A percentile compares a stretch with the other conserved stretches of the same genome.
Evolutionary conservation across 2,329 filamentous ascomycete genomes (phyloP).

Genomic region (Monosporascus sp.): DNA sequence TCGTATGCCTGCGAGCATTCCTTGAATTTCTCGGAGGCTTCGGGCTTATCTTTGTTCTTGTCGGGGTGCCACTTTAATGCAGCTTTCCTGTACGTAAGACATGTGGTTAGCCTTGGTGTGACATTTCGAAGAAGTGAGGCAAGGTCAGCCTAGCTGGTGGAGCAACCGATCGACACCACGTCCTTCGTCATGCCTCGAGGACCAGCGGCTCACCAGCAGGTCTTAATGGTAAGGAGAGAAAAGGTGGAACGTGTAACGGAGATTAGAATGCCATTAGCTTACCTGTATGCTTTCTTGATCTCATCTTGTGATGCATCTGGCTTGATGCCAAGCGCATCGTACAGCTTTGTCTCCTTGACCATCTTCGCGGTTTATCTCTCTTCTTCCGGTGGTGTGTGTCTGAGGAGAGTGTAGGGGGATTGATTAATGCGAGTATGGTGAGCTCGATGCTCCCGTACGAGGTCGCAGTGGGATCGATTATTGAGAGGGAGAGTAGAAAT

Average conservation of each 20-base stretch:
- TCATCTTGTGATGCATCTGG: conserved; percentile 82
- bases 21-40: conserved; percentile 91
- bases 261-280: conserved; percentile 29
- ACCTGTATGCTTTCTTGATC: conserved; percentile 94
- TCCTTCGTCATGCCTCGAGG: background rate
- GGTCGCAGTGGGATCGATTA: background rate
- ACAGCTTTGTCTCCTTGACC: conserved; percentile 94
- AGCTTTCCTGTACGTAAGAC: conserved; percentile 58
- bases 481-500: background rate
- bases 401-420: background rate
- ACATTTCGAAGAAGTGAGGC: conserved; percentile 1
- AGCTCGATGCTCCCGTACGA: too few species aligned
- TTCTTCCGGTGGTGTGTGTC: background rate
- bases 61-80: conserved; percentile 93
- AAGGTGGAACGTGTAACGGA: background rate
- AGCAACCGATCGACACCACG: background rate
- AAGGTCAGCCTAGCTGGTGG: conserved; percentile 2
- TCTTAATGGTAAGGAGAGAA: background rate
- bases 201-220: background rate
- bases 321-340: conserved; percentile 77
- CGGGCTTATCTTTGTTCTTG: conserved; percentile 91
- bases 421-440: background rate
- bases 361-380: conserved; percentile 45
- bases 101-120: conserved; percentile 30
- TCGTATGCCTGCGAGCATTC: conserved; percentile 96